phyloP scores from a whole-genome alignment of 75 land plant species.

The Ceratopteris richardii region DNA sequence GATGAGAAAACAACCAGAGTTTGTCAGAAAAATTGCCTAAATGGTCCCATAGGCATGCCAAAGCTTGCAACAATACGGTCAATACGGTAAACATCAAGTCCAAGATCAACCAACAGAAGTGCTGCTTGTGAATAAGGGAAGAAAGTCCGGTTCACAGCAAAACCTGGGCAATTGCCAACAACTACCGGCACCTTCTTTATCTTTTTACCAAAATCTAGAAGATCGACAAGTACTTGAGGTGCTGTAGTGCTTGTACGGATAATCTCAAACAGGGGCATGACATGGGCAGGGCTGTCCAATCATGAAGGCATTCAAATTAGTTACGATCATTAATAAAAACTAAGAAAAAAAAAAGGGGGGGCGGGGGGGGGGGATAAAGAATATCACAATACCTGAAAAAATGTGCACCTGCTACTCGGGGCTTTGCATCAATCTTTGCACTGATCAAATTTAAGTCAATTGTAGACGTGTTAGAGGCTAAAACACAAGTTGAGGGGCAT shows the following conservation, averaged over 20 bases:
- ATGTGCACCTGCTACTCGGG: slow-evolving; percentile 90
- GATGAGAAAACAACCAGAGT: too few relatives aligned
- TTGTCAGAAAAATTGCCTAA: too few relatives aligned
- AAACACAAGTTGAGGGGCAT: slow-evolving; percentile 71
- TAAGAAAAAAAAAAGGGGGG: too few relatives aligned
- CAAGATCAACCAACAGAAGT: slow-evolving; percentile 53
- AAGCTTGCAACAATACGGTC: slow-evolving; percentile 65
- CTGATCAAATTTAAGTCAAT: slow-evolving; percentile 85
- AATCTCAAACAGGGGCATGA: slow-evolving; percentile 97
- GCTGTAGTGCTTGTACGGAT: slow-evolving; percentile 85
- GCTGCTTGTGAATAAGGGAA: slow-evolving; percentile 88
- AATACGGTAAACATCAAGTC: slow-evolving; percentile 84
- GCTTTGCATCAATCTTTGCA: slow-evolving; percentile 62
- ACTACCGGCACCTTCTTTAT: slow-evolving; percentile 96
- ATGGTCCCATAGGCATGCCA: slow-evolving; percentile 99
- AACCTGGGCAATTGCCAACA: slow-evolving; percentile 91
- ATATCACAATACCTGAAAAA: slow-evolving; percentile 73
- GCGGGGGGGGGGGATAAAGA: too few relatives aligned
- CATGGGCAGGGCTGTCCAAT: slow-evolving; percentile 87
- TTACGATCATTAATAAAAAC: too few relatives aligned
- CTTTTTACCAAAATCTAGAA: slow-evolving; percentile 69
- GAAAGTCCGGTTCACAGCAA: slow-evolving; percentile 90
- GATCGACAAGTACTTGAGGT: slow-evolving; percentile 78
- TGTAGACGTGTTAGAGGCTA: slow-evolving; percentile 93
- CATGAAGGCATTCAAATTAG: too few relatives aligned